Conservation (phyloP, 768 basidiomycete species). For the Russula olivacea region DNA sequence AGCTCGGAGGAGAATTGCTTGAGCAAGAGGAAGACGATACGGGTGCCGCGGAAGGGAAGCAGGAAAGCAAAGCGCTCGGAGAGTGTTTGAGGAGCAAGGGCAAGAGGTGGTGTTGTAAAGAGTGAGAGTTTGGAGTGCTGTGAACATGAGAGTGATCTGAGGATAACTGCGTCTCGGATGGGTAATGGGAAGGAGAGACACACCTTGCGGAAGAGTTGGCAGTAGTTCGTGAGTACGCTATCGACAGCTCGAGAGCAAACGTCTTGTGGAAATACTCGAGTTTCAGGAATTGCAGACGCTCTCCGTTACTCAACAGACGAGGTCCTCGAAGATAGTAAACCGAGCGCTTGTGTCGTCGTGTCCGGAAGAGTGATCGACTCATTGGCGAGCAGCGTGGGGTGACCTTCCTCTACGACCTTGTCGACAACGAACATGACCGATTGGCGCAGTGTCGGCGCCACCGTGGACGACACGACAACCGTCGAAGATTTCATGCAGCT, state of each 20-base stretch:
- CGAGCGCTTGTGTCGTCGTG: conserved; percentile 53
- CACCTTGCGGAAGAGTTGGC: conserved; percentile 78
- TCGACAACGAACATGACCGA: conserved; percentile 98
- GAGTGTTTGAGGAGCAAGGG: too few relatives aligned
- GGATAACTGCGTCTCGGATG: too few relatives aligned
- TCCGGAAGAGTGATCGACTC: conserved; percentile 57
- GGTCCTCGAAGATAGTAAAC: conserved; percentile 85
- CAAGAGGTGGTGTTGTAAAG: too few relatives aligned
- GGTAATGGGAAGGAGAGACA: too few relatives aligned
- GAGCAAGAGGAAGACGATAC: too few relatives aligned
- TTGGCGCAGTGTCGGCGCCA: conserved; percentile 91
- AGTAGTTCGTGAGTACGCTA: conserved; percentile 89
- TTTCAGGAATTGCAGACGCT: conserved; percentile 55
- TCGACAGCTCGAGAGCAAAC: conserved; percentile 71
- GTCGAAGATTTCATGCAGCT: conserved; percentile 92
- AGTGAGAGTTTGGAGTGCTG: too few relatives aligned
- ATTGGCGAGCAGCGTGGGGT: conserved; percentile 29
- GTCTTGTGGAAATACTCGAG: conserved; percentile 83
- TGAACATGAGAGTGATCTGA: too few relatives aligned
- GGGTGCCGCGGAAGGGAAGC: too few relatives aligned
- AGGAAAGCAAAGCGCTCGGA: too few relatives aligned
- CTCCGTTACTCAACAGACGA: conserved; percentile 74
- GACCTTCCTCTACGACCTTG: conserved; percentile 78
- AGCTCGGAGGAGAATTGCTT: too few relatives aligned
- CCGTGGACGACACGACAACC: conserved; percentile 93